Evolutionary conservation across 1,139 yeast genomes (phyloP).

Genomic region (Pichia sp.): DNA sequence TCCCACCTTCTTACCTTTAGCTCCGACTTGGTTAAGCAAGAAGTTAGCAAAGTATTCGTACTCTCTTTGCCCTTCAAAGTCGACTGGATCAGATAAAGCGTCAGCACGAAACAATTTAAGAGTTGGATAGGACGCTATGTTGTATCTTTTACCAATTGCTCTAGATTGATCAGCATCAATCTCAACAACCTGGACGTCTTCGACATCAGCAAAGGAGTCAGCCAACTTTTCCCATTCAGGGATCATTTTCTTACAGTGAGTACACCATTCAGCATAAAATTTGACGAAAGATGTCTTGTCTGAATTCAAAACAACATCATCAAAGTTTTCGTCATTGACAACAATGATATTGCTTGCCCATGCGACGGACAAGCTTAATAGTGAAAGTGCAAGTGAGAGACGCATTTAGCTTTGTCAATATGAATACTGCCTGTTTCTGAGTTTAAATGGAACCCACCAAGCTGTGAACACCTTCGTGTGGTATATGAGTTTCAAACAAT

Average conservation of each 20-base stretch:
- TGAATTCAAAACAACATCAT: conserved; percentile 48
- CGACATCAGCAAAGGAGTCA: conserved; percentile 41
- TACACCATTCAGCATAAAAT: conserved; percentile 78
- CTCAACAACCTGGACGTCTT: conserved; percentile 51
- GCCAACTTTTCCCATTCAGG: conserved; percentile 64
- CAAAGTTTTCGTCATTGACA: conserved; percentile 47
- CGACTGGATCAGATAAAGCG: conserved; percentile 40
- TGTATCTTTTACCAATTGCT: conserved; percentile 50
- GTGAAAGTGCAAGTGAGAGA: conserved; percentile 1
- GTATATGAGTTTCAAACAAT: background rate
- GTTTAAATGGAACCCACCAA: background rate
- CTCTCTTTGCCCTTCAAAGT: conserved; percentile 47
- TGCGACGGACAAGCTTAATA: conserved; percentile 3
- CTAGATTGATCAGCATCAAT: conserved; percentile 66
- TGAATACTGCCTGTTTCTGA: background rate
- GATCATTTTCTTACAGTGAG: conserved; percentile 65
- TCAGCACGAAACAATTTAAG: conserved; percentile 52
- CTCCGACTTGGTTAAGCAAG: conserved; percentile 31
- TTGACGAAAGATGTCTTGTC: conserved; percentile 67
- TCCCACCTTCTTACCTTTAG: conserved; percentile 15
- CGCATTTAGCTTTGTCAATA: conserved; percentile 7
- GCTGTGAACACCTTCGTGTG: background rate
- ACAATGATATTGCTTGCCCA: conserved; percentile 15
- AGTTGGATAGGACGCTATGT: conserved; percentile 65
- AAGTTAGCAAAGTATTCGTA: conserved; percentile 45